phyloP scores from a whole-genome alignment of 805 yeast species.

The Starmerella asiatica region DNA sequence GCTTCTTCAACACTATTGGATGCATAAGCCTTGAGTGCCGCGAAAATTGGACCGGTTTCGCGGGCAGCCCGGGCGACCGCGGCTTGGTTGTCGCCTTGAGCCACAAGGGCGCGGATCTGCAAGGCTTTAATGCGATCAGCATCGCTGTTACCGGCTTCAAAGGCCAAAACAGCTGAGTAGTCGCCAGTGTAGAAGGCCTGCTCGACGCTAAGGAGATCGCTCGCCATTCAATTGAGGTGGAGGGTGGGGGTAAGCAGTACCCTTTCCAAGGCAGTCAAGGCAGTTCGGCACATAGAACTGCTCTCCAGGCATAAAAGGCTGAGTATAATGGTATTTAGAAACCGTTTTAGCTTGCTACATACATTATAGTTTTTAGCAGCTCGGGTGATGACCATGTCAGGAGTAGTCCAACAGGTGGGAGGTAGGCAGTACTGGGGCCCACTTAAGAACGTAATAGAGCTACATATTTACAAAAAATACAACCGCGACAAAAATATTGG shows the following conservation, averaged over 20 bases:
- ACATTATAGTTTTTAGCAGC: too few species aligned
- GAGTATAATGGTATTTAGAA: too few species aligned
- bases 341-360: too few species aligned
- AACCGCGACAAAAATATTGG: background rate
- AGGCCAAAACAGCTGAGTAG: conserved; percentile 25
- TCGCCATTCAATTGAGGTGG: conserved; percentile 8
- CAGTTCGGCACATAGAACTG: too few species aligned
- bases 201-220: conserved; percentile 27
- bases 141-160: conserved; percentile 20
- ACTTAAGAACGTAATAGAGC: too few species aligned
- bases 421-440: too few species aligned
- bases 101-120: conserved; percentile 29
- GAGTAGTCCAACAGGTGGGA: too few species aligned
- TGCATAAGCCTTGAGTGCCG: conserved; percentile 22
- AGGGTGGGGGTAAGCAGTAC: too few species aligned
- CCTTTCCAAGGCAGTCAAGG: too few species aligned
- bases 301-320: too few species aligned
- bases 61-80: conserved; percentile 23
- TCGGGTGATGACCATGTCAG: too few species aligned
- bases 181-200: conserved; percentile 33
- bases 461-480: background rate
- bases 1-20: conserved; percentile 19
- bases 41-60: conserved; percentile 19
- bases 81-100: conserved; percentile 24
- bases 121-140: conserved; percentile 27